Conservation (phyloP, 371 early-diverging fungal genomes). For the Mucor saturninus region DNA sequence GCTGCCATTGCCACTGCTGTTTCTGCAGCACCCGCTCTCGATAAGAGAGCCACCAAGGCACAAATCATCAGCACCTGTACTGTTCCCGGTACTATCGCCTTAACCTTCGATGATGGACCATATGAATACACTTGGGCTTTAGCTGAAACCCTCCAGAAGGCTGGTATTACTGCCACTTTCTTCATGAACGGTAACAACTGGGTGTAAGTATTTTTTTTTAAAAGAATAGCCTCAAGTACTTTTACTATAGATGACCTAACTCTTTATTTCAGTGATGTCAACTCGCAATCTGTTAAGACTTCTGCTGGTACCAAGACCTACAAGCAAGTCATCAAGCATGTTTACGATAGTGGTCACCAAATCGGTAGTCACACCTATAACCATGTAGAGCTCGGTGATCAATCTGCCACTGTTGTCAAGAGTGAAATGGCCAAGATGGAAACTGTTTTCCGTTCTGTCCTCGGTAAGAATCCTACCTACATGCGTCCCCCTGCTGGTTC, state of each 20-base stretch:
- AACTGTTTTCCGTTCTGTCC: conserved; percentile 24
- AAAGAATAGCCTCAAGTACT: background rate
- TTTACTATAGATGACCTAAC: background rate
- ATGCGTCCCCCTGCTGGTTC: conserved; percentile 36
- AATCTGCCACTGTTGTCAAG: conserved; percentile 17
- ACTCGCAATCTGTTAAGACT: conserved; percentile 29
- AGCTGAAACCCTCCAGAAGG: conserved; percentile 47
- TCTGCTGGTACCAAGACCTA: conserved; percentile 34
- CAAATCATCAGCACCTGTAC: conserved; percentile 30
- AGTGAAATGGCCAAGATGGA: conserved; percentile 33
- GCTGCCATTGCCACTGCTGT: conserved; percentile 30
- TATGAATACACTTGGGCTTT: conserved; percentile 48
- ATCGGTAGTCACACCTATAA: conserved; percentile 54
- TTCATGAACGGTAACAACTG: conserved; percentile 63
- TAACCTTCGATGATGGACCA: conserved; percentile 75
- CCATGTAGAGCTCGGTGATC: conserved; percentile 40
- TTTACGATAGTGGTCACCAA: conserved; percentile 49
- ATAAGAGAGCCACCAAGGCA: conserved; percentile 32
- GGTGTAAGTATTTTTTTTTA: conserved; percentile 29
- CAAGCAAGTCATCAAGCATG: conserved; percentile 39
- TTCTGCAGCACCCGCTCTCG: conserved; percentile 25
- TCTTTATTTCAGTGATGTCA: conserved; percentile 24
- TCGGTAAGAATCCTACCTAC: conserved; percentile 34
- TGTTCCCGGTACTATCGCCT: conserved; percentile 37
- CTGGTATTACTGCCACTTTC: conserved; percentile 64